phyloP scores from a whole-genome alignment of 352 stramenopile species.

The Globisporangium mamillatum region DNA sequence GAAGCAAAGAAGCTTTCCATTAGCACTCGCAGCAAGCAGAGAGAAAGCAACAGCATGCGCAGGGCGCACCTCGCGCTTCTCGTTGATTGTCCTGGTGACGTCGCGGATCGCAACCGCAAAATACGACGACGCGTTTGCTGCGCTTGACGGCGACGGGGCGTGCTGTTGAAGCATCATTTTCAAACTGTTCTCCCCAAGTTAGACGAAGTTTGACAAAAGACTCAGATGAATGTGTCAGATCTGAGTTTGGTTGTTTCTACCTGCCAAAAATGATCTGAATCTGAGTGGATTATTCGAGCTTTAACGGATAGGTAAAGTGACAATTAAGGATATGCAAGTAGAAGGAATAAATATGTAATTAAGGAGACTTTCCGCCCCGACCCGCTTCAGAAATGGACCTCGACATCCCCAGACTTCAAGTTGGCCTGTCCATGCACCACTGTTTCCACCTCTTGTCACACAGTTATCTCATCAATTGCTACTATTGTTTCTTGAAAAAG shows the following conservation, averaged over 20 bases:
- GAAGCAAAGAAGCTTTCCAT: background rate
- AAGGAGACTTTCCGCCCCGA: background rate
- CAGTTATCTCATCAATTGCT: background rate
- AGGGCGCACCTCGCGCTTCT: constrained; percentile 59
- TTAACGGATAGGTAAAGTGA: background rate
- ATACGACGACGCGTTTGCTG: constrained; percentile 25
- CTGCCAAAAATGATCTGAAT: background rate
- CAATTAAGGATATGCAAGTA: background rate
- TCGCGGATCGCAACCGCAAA: constrained; percentile 49
- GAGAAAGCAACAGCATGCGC: background rate
- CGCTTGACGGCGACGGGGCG: background rate
- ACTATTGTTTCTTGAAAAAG: background rate
- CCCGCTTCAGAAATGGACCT: constrained; percentile 8
- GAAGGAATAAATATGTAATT: background rate
- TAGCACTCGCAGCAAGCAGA: background rate
- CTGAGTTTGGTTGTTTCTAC: background rate
- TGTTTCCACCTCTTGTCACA: background rate
- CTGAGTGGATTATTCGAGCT: background rate
- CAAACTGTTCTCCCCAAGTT: background rate
- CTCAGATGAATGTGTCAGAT: background rate
- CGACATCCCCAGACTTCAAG: constrained; percentile 4
- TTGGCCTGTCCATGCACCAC: constrained; percentile 1
- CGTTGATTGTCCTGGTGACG: constrained; percentile 59
- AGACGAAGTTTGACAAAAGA: background rate
- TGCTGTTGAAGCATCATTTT: background rate